A percentile compares a stretch with the other conserved stretches of the same genome.
Evolutionary conservation across 176 grass and related monocot genomes (phyloP).

Genomic region (Triticum turgidum): DNA sequence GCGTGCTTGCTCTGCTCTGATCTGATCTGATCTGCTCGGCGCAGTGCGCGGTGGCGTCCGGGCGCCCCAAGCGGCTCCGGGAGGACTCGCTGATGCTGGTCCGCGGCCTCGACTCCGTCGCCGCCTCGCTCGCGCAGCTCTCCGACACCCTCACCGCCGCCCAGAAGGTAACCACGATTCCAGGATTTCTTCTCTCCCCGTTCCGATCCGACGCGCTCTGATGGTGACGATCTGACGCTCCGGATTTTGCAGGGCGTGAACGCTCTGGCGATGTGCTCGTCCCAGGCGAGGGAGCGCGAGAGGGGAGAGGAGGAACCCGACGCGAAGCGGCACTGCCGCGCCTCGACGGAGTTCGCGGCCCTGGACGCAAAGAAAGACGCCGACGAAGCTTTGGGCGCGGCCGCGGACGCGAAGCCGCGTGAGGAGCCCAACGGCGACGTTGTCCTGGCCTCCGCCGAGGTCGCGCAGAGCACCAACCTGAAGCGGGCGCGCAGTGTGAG

Average conservation of each 20-base stretch:
- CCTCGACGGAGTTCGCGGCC: not conserved
- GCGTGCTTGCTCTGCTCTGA: not conserved
- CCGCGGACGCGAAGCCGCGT: not conserved
- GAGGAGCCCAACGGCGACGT: not conserved
- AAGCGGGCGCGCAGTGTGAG: conserved; percentile 50
- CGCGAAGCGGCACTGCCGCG: conserved; percentile 25
- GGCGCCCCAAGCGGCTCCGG: conserved; percentile 69
- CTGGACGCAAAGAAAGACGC: not conserved
- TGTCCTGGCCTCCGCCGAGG: conserved; percentile 22
- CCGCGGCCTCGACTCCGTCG: conserved; percentile 84
- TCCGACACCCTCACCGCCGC: conserved; percentile 76
- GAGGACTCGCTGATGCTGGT: conserved; percentile 85
- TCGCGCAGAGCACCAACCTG: conserved; percentile 52
- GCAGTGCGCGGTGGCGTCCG: conserved; percentile 52
- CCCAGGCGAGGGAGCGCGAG: conserved; percentile 19
- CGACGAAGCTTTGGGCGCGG: not conserved
- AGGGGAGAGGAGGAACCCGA: conserved; percentile 26
- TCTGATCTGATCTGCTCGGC: not conserved
- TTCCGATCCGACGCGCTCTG: not conserved
- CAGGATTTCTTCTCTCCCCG: not conserved
- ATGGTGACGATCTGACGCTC: not conserved
- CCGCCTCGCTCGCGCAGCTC: conserved; percentile 69
- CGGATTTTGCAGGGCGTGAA: conserved; percentile 29
- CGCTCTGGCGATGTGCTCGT: conserved; percentile 17
- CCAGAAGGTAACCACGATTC: conserved; percentile 51